Base-by-base conservation (phyloP, 2,329 filamentous ascomycete genomes). In the Sclerotinia borealis region DNA sequence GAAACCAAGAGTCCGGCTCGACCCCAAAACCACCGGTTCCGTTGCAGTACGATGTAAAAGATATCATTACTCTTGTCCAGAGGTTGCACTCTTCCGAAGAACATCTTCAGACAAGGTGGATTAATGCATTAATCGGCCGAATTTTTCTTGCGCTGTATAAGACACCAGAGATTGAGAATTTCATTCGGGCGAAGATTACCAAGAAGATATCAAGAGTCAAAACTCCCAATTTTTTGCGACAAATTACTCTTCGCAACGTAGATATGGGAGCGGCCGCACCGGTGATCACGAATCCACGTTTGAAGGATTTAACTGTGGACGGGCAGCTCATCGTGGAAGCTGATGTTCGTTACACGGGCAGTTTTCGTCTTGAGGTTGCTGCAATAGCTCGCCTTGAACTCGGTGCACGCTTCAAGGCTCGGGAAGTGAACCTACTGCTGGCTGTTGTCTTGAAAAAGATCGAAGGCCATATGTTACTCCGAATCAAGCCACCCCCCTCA, bases 181-280 rank as follows among this genome's bases (percentile, higher is more conserved):
- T 91, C 63, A 85, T 99, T 59, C 84, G 88, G 65, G 85, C 86
- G 64, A 97, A 96, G 77, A 89, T 99, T 67, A 92, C 91, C 27
- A 97, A 96, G 78, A 99, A 99, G 79, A 96, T 99, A 62, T 88
- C 93, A 1, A 86, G 95, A 39, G 93, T 96, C 31, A 95, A 96
- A 71, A 93, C 93, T 69, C 95, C 95, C 0, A 88, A 88, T 2
- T 96, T 98, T 71, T 87, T 99, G 63, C 92, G 91, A 22, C 88
- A 89, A 68, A 88, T 99, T 64, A 83, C 84, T n/a, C 84, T 98
- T 50, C 88, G 88, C 68, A 87, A 86, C 59, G 92, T 99, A 60
- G 85, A 96, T 71, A 90, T 93, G 67, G 95, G 95, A 4, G 89
- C 95, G 68, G 85, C 91, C 0, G 90, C 92, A 1, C 95, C 95